phyloP scores from a whole-genome alignment of 2,329 filamentous ascomycete genomes.

The Ophiocordyceps polyrhachis-furcata region DNA sequence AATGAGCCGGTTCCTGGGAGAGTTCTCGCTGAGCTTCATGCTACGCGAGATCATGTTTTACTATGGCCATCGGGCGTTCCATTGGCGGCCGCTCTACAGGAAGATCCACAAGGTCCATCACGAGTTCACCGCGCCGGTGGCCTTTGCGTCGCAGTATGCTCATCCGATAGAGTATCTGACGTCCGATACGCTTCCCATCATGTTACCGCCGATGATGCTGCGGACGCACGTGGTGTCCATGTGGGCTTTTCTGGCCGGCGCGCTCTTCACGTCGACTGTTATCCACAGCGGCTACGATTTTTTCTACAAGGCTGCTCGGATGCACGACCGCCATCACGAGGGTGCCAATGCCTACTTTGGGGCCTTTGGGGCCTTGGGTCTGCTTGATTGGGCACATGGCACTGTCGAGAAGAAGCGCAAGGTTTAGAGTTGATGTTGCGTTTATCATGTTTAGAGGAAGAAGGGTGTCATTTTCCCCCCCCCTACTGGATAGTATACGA shows the following conservation, averaged over 20 bases:
- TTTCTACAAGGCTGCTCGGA: conserved; percentile 23
- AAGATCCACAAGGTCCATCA: conserved; percentile 37
- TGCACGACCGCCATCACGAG: conserved; percentile 39
- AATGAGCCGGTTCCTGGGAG: conserved; percentile 14
- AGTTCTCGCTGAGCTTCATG: conserved; percentile 22
- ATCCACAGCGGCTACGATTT: conserved; percentile 42
- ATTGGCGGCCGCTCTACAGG: conserved; percentile 27
- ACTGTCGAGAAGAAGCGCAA: conserved; percentile 12
- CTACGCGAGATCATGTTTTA: conserved; percentile 35
- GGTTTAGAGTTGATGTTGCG: neutral
- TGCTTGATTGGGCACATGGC: conserved; percentile 31
- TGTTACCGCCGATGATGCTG: conserved; percentile 26
- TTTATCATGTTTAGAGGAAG: no score
- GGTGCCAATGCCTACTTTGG: conserved; percentile 35
- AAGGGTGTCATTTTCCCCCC: no score
- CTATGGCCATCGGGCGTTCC: conserved; percentile 33
- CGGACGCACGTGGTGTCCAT: conserved; percentile 30
- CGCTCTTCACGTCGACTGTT: conserved; percentile 30
- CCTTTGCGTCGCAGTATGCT: conserved; percentile 35
- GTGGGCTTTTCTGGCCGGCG: conserved; percentile 27
- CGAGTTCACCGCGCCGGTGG: conserved; percentile 34
- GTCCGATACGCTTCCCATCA: conserved; percentile 32
- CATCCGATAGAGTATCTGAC: conserved; percentile 36
- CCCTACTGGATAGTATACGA: no score
- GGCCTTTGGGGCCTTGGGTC: conserved; percentile 23